Percentiles rank a stretch among this genome's conserved stretches.
Evolutionary conservation across 192 early-diverging fungal species (phyloP).

Genomic region (Spizellomyces sp.): DNA sequence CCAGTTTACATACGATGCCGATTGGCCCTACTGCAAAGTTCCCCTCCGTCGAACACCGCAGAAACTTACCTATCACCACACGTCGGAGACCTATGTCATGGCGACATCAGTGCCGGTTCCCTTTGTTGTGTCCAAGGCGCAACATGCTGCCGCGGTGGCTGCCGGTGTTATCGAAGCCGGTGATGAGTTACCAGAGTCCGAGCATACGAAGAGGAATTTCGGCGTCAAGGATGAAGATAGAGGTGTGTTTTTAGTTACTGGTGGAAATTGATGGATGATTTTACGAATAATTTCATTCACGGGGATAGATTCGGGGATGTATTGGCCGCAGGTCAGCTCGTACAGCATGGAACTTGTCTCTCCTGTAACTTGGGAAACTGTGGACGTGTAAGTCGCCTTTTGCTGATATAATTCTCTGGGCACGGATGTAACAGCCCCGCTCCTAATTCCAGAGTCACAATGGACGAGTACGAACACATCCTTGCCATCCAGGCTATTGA

Average conservation of each 20-base stretch:
- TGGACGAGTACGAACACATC: constrained; percentile 86
- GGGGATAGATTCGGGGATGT: constrained; percentile 39
- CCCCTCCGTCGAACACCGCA: constrained; percentile 68
- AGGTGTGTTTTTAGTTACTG: constrained; percentile 30
- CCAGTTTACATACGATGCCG: constrained; percentile 72
- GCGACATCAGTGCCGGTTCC: constrained; percentile 66
- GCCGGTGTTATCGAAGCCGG: constrained; percentile 68
- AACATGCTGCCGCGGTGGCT: constrained; percentile 55
- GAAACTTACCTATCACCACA: constrained; percentile 80
- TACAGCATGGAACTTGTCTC: constrained; percentile 87
- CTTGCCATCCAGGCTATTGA: constrained; percentile 73
- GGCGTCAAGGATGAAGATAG: constrained; percentile 41
- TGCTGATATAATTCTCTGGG: too few species aligned
- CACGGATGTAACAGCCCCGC: too few species aligned
- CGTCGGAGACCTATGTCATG: constrained; percentile 79
- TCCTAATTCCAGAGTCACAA: constrained; percentile 41
- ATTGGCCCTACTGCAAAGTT: constrained; percentile 77
- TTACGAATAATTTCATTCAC: constrained; percentile 16
- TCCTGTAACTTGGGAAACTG: constrained; percentile 93
- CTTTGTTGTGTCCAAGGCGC: constrained; percentile 69
- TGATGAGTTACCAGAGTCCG: constrained; percentile 32
- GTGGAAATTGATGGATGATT: not conserved
- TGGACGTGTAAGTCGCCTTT: constrained; percentile 61
- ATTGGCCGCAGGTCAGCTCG: constrained; percentile 57
- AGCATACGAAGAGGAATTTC: constrained; percentile 12